Evolutionary conservation across 192 early-diverging fungal species (phyloP).

Genomic region (Spizellomyces punctatus): DNA sequence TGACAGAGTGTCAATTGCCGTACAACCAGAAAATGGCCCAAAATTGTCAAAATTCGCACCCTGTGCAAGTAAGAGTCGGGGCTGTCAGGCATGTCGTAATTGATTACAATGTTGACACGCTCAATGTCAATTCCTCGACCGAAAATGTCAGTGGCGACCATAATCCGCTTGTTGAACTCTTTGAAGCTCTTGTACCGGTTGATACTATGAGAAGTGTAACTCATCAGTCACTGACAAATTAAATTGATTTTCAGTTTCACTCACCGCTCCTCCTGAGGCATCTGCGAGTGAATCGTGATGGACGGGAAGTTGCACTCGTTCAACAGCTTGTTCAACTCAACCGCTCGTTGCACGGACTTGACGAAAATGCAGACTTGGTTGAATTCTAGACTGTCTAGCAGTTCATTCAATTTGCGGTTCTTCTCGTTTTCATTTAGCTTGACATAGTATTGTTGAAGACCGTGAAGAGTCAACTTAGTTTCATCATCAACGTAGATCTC

Average conservation of each 20-base stretch:
- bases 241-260: neutral
- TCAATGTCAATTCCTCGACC: conserved; percentile 98
- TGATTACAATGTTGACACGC: conserved; percentile 98
- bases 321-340: conserved; percentile 83
- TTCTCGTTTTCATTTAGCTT: conserved; percentile 83
- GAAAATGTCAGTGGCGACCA: conserved; percentile 98
- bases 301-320: conserved; percentile 91
- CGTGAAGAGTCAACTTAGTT: conserved; percentile 96
- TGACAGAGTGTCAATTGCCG: conserved; percentile 1
- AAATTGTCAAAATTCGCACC: conserved; percentile 39
- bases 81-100: conserved; percentile 94
- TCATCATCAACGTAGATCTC: conserved; percentile 99
- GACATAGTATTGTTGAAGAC: conserved; percentile 93
- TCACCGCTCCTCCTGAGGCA: conserved; percentile 89
- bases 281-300: conserved; percentile 88
- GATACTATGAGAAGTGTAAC: conserved; percentile 54
- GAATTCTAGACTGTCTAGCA: conserved; percentile 94
- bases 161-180: conserved; percentile 89
- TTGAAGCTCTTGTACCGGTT: conserved; percentile 93
- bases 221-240: neutral
- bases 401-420: conserved; percentile 91
- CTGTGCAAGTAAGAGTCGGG: conserved; percentile 93
- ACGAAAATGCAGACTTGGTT: conserved; percentile 99
- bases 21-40: neutral
- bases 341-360: conserved; percentile 85